Evolutionary conservation across 805 yeast genomes (phyloP).

Genomic region (Wickerhamomyces canadensis): DNA sequence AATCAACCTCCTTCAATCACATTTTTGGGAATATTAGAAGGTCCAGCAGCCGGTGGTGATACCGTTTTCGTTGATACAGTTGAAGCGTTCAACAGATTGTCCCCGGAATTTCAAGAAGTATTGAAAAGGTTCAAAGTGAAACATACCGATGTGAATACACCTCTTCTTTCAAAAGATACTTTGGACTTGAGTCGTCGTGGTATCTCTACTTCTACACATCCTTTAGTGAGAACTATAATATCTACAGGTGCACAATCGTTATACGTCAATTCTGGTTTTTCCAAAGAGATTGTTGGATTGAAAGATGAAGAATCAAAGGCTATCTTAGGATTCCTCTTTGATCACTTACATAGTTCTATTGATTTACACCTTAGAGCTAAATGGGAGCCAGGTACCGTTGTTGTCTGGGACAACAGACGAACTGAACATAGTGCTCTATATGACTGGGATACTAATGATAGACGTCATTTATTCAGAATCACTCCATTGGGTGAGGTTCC

Average conservation of each 20-base stretch:
- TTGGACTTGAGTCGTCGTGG: conserved; percentile 57
- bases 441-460: conserved; percentile 55
- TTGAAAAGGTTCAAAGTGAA: conserved; percentile 51
- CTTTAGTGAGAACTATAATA: conserved; percentile 60
- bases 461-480: conserved; percentile 60
- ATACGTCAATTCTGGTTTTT: conserved; percentile 48
- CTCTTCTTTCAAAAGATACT: conserved; percentile 34
- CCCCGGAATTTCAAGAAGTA: conserved; percentile 49
- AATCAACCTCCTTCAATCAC: conserved; percentile 62
- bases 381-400: conserved; percentile 60
- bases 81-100: conserved; percentile 59
- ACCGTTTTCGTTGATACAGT: conserved; percentile 56
- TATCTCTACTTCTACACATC: conserved; percentile 54
- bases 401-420: conserved; percentile 66
- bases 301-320: conserved; percentile 58
- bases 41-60: conserved; percentile 56
- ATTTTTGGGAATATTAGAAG: conserved; percentile 49
- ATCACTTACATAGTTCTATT: conserved; percentile 38
- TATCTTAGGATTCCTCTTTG: conserved; percentile 46
- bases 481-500: conserved; percentile 65
- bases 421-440: conserved; percentile 56
- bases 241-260: conserved; percentile 51
- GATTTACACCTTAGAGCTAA: conserved; percentile 57
- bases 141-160: conserved; percentile 63
- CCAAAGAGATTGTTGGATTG: conserved; percentile 57